These are phyloP conservation scores for Pseudoturritis turrita DNA, from an alignment of 345 rosid species.

Conservation along the genomic window DNA sequence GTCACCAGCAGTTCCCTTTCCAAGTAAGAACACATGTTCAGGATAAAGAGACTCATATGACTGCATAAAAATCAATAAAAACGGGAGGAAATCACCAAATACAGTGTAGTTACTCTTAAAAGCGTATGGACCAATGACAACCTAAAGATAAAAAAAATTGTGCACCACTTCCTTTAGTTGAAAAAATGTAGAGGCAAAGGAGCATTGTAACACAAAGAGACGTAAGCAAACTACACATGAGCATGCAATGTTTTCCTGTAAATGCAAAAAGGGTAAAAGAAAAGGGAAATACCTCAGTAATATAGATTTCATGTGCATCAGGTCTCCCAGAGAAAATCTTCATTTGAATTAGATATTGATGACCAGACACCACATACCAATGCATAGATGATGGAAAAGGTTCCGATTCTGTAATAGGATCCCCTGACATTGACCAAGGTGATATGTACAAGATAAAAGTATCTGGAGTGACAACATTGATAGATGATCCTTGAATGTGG, in stretches of 20 bases:
- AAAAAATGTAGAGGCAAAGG: not conserved
- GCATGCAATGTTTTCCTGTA: not conserved
- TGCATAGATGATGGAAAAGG: slow-evolving; percentile 52
- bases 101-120: slow-evolving; percentile 5
- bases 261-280: not conserved
- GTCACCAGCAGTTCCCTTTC: not conserved
- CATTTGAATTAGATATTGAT: slow-evolving; percentile 57
- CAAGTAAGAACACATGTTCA: not conserved
- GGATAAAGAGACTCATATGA: slow-evolving; percentile 9
- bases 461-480: slow-evolving; percentile 78
- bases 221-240: slow-evolving; percentile 2
- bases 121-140: not conserved
- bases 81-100: not conserved
- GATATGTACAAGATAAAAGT: slow-evolving; percentile 47
- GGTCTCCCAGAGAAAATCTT: slow-evolving; percentile 70
- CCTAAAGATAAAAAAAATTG: not conserved
- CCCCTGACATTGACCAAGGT: slow-evolving; percentile 58
- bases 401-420: slow-evolving; percentile 44
- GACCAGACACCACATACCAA: slow-evolving; percentile 81
- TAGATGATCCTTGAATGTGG: slow-evolving; percentile 77
- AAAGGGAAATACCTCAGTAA: slow-evolving; percentile 64
- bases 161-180: not conserved
- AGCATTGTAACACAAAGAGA: not conserved
- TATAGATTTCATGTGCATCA: slow-evolving; percentile 64
- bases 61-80: not conserved